phyloP scores from a whole-genome alignment of 2,329 filamentous ascomycete genomes.

The Aspergillus udagawae region DNA sequence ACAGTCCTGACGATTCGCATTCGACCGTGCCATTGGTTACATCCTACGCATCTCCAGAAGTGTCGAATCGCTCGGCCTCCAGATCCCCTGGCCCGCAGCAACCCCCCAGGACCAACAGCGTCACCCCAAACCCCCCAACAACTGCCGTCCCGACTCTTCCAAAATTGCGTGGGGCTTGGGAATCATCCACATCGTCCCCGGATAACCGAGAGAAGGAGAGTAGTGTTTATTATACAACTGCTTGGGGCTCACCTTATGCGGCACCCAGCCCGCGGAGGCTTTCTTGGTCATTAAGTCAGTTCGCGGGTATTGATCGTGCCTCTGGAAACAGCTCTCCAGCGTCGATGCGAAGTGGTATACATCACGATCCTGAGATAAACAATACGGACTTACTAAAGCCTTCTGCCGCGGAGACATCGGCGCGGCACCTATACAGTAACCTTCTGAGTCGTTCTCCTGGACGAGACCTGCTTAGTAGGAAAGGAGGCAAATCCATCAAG shows the following conservation, averaged over 20 bases:
- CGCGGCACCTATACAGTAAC: conserved; percentile 18
- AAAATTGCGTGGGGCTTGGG: conserved; percentile 29
- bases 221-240: conserved; percentile 64
- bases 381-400: conserved; percentile 25
- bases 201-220: conserved; percentile 44
- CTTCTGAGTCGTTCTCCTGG: conserved; percentile 24
- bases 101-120: conserved; percentile 21
- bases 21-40: conserved; percentile 28
- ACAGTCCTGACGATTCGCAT: conserved; percentile 27
- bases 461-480: conserved; percentile 20
- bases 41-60: conserved; percentile 33
- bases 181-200: conserved; percentile 38
- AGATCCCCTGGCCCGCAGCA: conserved; percentile 30
- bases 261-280: conserved; percentile 49
- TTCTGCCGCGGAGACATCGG: conserved; percentile 22
- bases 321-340: conserved; percentile 34
- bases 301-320: conserved; percentile 43
- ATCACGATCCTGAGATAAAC: conserved; percentile 21
- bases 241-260: conserved; percentile 89
- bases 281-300: conserved; percentile 37
- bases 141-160: conserved; percentile 28
- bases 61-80: conserved; percentile 33
- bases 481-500: conserved; percentile 35
- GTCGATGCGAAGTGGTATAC: conserved; percentile 24
- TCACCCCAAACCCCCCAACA: conserved; percentile 24